Conservation (phyloP, 345 rosid genomes). For the Camelina sativa region DNA sequence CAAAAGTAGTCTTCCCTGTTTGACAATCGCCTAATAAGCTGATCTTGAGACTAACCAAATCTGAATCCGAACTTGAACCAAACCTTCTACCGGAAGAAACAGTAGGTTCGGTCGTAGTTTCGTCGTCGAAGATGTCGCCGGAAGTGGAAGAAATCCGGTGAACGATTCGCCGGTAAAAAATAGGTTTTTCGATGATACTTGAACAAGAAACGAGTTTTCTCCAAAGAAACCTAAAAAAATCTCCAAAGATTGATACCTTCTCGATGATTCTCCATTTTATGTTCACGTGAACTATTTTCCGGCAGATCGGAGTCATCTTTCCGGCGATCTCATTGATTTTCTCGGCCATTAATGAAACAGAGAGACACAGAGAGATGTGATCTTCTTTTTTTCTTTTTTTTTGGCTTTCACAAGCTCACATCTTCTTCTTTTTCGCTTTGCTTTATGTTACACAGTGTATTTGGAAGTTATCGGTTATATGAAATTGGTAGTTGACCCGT, state of each 20-base stretch:
- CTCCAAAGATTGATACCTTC: constrained; percentile 63
- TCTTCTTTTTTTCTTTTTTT: not conserved
- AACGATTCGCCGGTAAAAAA: constrained; percentile 57
- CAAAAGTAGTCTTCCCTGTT: constrained; percentile 91
- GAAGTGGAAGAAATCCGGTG: constrained; percentile 51
- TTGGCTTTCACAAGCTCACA: constrained; percentile 31
- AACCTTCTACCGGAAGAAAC: constrained; percentile 45
- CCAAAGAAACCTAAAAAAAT: constrained; percentile 74
- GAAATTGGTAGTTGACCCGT: constrained; percentile 40
- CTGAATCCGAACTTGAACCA: constrained; percentile 59
- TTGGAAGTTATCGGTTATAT: constrained; percentile 36
- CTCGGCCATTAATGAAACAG: constrained; percentile 49
- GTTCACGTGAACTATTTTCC: constrained; percentile 58
- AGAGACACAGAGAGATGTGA: constrained; percentile 13
- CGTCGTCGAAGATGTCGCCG: constrained; percentile 41
- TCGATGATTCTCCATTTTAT: constrained; percentile 62
- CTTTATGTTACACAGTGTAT: constrained; percentile 33
- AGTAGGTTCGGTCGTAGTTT: constrained; percentile 21
- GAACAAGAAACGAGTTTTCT: constrained; percentile 80
- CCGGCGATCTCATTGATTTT: constrained; percentile 46
- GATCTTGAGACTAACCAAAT: constrained; percentile 88
- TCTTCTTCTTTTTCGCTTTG: not conserved
- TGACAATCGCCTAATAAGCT: constrained; percentile 91
- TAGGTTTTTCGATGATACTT: constrained; percentile 53
- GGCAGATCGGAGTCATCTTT: constrained; percentile 62